Evolutionary conservation across 495 filamentous ascomycete species (phyloP).

Genomic region (Penicillium crystallinum): DNA sequence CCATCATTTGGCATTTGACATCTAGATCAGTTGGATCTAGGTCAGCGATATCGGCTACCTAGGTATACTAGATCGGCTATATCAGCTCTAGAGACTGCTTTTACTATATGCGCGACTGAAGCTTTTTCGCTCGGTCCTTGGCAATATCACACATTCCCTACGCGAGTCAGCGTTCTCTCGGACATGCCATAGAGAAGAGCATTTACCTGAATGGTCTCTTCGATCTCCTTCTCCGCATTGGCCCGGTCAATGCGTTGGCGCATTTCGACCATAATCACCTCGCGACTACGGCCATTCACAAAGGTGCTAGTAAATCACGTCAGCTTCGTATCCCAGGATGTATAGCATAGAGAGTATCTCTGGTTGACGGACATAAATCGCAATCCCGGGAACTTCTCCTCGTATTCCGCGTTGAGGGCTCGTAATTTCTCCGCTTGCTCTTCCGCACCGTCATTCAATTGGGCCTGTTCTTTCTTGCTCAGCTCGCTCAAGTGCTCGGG

Average conservation of each 20-base stretch:
- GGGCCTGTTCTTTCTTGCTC: slow-evolving; percentile 74
- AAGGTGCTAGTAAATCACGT: slow-evolving; percentile 56
- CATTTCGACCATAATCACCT: slow-evolving; percentile 83
- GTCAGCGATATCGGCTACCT: too few relatives aligned
- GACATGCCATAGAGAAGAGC: neutral
- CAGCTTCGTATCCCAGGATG: neutral
- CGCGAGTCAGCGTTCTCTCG: slow-evolving; percentile 1
- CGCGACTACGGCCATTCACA: slow-evolving; percentile 74
- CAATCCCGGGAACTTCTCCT: slow-evolving; percentile 74
- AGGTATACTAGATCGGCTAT: too few relatives aligned
- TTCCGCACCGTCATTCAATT: slow-evolving; percentile 53
- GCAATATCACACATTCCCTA: slow-evolving; percentile 74
- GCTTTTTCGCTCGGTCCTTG: slow-evolving; percentile 52
- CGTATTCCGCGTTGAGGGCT: slow-evolving; percentile 74
- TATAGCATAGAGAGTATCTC: too few relatives aligned
- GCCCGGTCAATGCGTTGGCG: slow-evolving; percentile 63
- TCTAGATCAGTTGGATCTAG: too few relatives aligned
- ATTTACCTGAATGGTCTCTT: slow-evolving; percentile 70
- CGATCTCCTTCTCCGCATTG: slow-evolving; percentile 61
- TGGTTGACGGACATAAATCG: slow-evolving; percentile 73
- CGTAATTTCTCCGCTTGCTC: slow-evolving; percentile 45
- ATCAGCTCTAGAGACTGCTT: too few relatives aligned
- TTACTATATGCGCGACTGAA: slow-evolving; percentile 31
- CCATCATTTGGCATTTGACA: slow-evolving; percentile 1
- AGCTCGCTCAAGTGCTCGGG: slow-evolving; percentile 63